Conservation (phyloP, 768 basidiomycete genomes). For the Phylloporus scabripes region DNA sequence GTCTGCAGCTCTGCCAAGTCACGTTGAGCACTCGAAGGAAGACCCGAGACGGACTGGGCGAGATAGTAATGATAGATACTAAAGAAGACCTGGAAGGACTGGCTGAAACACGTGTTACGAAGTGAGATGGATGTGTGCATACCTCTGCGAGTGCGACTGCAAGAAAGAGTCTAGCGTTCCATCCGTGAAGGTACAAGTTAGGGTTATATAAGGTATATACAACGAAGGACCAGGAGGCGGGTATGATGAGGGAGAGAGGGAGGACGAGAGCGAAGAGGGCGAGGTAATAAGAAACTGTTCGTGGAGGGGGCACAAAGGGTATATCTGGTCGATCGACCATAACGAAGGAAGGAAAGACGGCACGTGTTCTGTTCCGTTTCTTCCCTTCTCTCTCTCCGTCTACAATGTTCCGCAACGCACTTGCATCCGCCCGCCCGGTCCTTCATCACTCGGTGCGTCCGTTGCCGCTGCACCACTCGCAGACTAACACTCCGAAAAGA, state of each 20-base stretch:
- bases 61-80: slow-evolving; percentile 59
- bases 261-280: slow-evolving; percentile 51
- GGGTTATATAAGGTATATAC: slow-evolving; percentile 42
- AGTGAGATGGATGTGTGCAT: slow-evolving; percentile 8
- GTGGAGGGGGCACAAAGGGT: slow-evolving; percentile 34
- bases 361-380: slow-evolving; percentile 25
- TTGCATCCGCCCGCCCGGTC: slow-evolving; percentile 53
- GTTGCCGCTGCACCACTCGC: not conserved
- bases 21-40: slow-evolving; percentile 40
- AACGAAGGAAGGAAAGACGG: not conserved
- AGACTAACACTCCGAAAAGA: slow-evolving; percentile 34
- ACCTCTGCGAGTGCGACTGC: slow-evolving; percentile 58
- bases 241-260: slow-evolving; percentile 60
- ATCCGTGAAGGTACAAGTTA: slow-evolving; percentile 38
- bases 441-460: slow-evolving; percentile 47
- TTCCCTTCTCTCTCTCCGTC: slow-evolving; percentile 22
- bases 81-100: slow-evolving; percentile 53
- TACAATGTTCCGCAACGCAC: slow-evolving; percentile 60
- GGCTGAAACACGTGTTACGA: not conserved
- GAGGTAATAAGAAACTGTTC: slow-evolving; percentile 50
- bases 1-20: slow-evolving; percentile 52
- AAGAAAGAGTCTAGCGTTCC: slow-evolving; percentile 38
- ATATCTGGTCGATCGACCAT: slow-evolving; percentile 28
- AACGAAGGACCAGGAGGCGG: slow-evolving; percentile 62
- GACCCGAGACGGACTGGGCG: slow-evolving; percentile 41